Evolutionary conservation across 352 stramenopile species (phyloP).

Genomic region (Globisporangium nunn): DNA sequence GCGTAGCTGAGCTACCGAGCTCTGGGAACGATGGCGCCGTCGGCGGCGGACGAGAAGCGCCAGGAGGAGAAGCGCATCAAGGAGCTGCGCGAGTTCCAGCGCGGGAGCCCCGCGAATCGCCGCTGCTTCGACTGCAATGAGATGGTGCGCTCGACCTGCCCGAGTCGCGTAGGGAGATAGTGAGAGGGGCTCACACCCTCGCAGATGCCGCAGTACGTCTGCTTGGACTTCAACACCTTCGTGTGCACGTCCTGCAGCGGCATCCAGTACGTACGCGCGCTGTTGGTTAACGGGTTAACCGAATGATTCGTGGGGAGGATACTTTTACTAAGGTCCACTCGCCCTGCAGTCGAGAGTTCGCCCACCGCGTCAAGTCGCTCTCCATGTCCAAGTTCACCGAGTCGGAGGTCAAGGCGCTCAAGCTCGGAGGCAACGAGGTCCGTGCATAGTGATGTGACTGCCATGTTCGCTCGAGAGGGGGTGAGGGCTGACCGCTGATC

Average conservation of each 20-base stretch:
- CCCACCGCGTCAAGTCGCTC: conserved; percentile 91
- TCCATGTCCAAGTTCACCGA: conserved; percentile 92
- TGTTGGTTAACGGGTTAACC: too few relatives aligned
- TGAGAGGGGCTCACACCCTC: neutral
- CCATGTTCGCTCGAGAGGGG: too few relatives aligned
- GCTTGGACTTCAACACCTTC: conserved; percentile 91
- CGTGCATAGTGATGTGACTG: neutral
- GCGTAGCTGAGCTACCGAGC: too few relatives aligned
- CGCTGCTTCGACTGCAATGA: conserved; percentile 89
- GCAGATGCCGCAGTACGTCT: conserved; percentile 90
- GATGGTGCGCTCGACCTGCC: conserved; percentile 58
- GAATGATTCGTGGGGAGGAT: too few relatives aligned
- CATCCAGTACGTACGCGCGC: conserved; percentile 76
- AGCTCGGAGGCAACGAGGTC: conserved; percentile 87
- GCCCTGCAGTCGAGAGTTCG: conserved; percentile 80
- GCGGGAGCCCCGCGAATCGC: conserved; percentile 56
- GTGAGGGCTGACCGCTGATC: neutral
- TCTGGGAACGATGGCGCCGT: neutral
- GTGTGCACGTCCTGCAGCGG: conserved; percentile 92
- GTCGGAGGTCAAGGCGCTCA: conserved; percentile 86
- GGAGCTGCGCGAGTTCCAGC: conserved; percentile 84
- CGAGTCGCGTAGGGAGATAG: too few relatives aligned
- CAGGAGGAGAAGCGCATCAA: conserved; percentile 80
- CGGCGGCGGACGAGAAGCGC: conserved; percentile 60
- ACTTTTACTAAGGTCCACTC: too few relatives aligned